These are phyloP conservation scores for Circinella umbellata DNA, from an alignment of 371 early-diverging fungal species.

Conservation along the genomic window DNA sequence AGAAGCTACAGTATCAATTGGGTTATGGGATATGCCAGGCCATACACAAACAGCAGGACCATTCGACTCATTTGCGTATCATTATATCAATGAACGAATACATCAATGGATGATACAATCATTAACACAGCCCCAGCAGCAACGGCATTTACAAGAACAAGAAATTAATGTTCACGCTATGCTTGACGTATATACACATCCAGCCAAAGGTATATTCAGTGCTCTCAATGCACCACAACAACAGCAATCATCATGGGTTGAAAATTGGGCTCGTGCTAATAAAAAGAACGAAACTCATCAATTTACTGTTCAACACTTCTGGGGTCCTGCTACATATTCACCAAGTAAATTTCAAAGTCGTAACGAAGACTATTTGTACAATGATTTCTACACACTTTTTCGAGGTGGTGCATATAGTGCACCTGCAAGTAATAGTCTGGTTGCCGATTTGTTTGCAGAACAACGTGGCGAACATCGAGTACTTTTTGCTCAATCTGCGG, in stretches of 20 bases:
- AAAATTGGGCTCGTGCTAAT: conserved; percentile 43
- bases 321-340: conserved; percentile 75
- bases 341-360: conserved; percentile 69
- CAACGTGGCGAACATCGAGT: conserved; percentile 43
- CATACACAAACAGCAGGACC: conserved; percentile 25
- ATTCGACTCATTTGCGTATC: conserved; percentile 74
- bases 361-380: conserved; percentile 73
- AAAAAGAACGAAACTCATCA: conserved; percentile 32
- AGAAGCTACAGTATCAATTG: conserved; percentile 67
- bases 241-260: conserved; percentile 31
- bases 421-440: conserved; percentile 75
- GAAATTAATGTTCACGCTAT: neutral
- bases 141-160: neutral
- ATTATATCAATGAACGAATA: conserved; percentile 85
- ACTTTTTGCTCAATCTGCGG: conserved; percentile 40
- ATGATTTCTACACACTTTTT: conserved; percentile 84
- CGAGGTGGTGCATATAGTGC: conserved; percentile 51
- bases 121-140: conserved; percentile 39
- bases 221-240: conserved; percentile 61
- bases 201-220: conserved; percentile 57
- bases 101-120: conserved; percentile 60
- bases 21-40: conserved; percentile 71
- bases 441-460: conserved; percentile 79
- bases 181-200: conserved; percentile 43
- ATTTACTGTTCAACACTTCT: conserved; percentile 83